Percentiles rank a stretch among this genome's conserved stretches.
Evolutionary conservation across 306 rosid species (phyloP).

Genomic region (Begonia peltatifolia): DNA sequence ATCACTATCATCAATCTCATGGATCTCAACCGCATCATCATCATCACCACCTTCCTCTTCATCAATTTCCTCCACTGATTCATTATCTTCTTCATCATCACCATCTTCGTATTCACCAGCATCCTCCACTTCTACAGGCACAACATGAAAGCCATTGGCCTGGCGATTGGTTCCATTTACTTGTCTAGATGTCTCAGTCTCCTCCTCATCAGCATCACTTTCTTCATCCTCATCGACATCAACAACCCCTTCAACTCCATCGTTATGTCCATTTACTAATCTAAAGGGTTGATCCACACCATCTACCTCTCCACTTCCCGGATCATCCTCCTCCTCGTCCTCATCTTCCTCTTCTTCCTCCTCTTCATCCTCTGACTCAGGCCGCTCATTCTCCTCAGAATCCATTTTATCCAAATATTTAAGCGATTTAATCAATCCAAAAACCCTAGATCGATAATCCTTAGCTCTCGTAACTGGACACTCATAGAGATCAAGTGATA

Average conservation of each 20-base stretch:
- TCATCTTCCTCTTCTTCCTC: slow-evolving; percentile 42
- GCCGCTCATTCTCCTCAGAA: slow-evolving; percentile 82
- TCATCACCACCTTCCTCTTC: slow-evolving; percentile 67
- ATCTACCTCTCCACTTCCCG: slow-evolving; percentile 82
- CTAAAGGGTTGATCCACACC: slow-evolving; percentile 50
- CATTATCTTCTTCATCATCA: slow-evolving; percentile 60
- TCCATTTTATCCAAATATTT: slow-evolving; percentile 90
- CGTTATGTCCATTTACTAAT: slow-evolving; percentile 50
- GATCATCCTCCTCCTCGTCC: slow-evolving; percentile 43
- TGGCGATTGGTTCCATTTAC: slow-evolving; percentile 22
- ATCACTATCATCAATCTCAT: slow-evolving; percentile 56
- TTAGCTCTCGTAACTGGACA: slow-evolving; percentile 80
- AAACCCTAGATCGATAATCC: slow-evolving; percentile 98
- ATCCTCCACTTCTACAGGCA: slow-evolving; percentile 27
- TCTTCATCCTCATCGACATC: slow-evolving; percentile 82
- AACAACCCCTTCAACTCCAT: slow-evolving; percentile 61
- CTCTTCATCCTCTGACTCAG: slow-evolving; percentile 72
- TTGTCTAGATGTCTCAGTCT: slow-evolving; percentile 43
- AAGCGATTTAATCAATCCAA: slow-evolving; percentile 66
- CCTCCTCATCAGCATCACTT: slow-evolving; percentile 74
- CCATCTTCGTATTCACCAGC: slow-evolving; percentile 39
- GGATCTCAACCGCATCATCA: slow-evolving; percentile 77
- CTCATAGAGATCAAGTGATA: slow-evolving; percentile 84
- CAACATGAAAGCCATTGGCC: slow-evolving; percentile 51
- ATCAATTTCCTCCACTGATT: slow-evolving; percentile 69